phyloP scores from a whole-genome alignment of 805 yeast genomes.

The Soucietia sequanensis region DNA sequence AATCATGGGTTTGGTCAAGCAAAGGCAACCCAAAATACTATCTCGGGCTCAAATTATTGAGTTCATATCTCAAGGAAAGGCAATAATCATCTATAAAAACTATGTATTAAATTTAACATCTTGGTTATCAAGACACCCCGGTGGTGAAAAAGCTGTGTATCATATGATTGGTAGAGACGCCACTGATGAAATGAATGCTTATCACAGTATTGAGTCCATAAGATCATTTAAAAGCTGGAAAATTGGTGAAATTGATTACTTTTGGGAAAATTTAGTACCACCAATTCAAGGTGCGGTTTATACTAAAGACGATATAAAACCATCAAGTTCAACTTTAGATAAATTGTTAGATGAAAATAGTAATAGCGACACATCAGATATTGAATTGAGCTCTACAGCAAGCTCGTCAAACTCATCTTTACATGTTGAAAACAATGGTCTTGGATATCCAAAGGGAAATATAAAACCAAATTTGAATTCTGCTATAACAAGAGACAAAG shows the following conservation, averaged over 20 bases:
- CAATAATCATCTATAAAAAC: slow-evolving; percentile 64
- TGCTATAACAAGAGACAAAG: slow-evolving; percentile 38
- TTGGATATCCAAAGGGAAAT: slow-evolving; percentile 41
- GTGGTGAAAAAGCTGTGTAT: slow-evolving; percentile 80
- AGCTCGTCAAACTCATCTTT: slow-evolving; percentile 11
- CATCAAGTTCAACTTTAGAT: slow-evolving; percentile 6
- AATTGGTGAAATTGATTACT: slow-evolving; percentile 61
- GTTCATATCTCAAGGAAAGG: slow-evolving; percentile 64
- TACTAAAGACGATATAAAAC: slow-evolving; percentile 3
- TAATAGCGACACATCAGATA: slow-evolving; percentile 7
- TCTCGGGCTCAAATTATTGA: slow-evolving; percentile 44
- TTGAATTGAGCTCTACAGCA: slow-evolving; percentile 8
- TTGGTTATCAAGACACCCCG: slow-evolving; percentile 81
- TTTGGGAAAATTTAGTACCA: slow-evolving; percentile 77
- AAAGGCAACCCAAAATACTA: slow-evolving; percentile 18
- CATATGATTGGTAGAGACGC: slow-evolving; percentile 91
- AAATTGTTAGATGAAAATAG: slow-evolving; percentile 11
- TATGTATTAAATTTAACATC: slow-evolving; percentile 61
- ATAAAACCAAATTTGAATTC: slow-evolving; percentile 50
- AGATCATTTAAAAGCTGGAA: slow-evolving; percentile 52
- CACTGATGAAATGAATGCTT: slow-evolving; percentile 86
- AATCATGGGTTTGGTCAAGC: too few species aligned
- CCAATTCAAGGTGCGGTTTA: slow-evolving; percentile 81
- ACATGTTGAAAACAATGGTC: slow-evolving; percentile 6
- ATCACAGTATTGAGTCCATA: slow-evolving; percentile 64